Evolutionary conservation across 176 grass and related monocot genomes (phyloP).

Genomic region (Oryza glumipatula): DNA sequence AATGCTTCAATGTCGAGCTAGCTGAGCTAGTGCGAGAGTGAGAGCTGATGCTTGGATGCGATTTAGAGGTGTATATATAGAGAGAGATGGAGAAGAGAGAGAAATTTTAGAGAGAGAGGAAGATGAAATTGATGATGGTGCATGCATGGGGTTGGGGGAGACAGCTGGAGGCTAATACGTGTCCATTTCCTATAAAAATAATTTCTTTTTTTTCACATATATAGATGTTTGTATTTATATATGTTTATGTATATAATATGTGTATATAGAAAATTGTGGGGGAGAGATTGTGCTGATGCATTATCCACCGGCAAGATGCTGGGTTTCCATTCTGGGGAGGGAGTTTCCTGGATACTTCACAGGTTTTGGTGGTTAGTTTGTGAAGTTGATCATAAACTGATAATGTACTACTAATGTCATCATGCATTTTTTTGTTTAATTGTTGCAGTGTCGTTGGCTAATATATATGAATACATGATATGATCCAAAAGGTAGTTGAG

Average conservation of each 20-base stretch:
- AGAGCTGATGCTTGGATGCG: constrained; percentile 37
- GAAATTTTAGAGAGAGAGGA: background rate
- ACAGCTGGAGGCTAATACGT: constrained; percentile 62
- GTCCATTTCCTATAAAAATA: background rate
- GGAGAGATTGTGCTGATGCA: background rate
- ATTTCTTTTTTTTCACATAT: background rate
- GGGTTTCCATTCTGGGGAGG: background rate
- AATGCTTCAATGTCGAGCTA: background rate
- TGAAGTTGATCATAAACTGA: background rate
- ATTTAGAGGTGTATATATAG: constrained; percentile 19
- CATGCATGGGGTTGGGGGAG: constrained; percentile 45
- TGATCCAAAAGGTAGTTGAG: background rate
- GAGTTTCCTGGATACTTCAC: background rate
- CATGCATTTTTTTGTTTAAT: background rate
- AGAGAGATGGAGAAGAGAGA: background rate
- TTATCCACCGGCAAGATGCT: background rate
- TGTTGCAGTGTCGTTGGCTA: background rate
- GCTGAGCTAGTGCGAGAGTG: background rate
- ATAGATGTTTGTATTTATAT: background rate
- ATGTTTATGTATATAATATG: background rate
- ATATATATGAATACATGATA: background rate
- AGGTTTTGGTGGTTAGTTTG: background rate
- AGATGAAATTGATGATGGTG: constrained; percentile 29
- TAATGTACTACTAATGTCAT: background rate
- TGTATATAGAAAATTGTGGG: background rate